Percentiles rank a stretch among this genome's conserved stretches.
Evolutionary conservation across 495 filamentous ascomycete species (phyloP).

Genomic region (Penicillium pulvis): DNA sequence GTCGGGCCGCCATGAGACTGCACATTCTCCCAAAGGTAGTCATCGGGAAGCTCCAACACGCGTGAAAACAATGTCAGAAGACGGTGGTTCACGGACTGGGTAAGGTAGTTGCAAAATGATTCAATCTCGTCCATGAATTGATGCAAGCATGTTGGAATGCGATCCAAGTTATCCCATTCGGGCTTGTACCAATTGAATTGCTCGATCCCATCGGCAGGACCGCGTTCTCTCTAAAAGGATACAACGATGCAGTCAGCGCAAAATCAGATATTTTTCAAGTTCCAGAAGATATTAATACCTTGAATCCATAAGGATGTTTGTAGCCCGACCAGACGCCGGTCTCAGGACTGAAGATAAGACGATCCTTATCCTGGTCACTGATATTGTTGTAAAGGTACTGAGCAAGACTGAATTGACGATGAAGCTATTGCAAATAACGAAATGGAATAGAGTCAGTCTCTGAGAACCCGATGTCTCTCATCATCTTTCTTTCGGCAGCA

Average conservation of each 20-base stretch:
- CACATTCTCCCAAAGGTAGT: constrained; percentile 49
- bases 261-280: not conserved
- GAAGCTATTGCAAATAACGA: constrained; percentile 26
- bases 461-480: not conserved
- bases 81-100: constrained; percentile 44
- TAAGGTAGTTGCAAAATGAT: constrained; percentile 46
- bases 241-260: not conserved
- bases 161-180: constrained; percentile 37
- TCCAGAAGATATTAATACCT: constrained; percentile 22
- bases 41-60: constrained; percentile 48
- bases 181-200: constrained; percentile 51
- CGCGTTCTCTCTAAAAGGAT: constrained; percentile 32
- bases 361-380: constrained; percentile 45
- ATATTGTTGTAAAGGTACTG: constrained; percentile 50
- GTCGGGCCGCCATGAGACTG: constrained; percentile 46
- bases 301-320: constrained; percentile 45
- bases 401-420: constrained; percentile 47
- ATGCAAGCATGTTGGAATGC: constrained; percentile 38
- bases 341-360: constrained; percentile 42
- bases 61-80: constrained; percentile 47
- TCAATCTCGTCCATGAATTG: constrained; percentile 51
- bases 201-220: constrained; percentile 44
- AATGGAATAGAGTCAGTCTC: not conserved
- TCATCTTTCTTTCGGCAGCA: not conserved
- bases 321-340: constrained; percentile 44